phyloP scores from a whole-genome alignment of 2,329 filamentous ascomycete species.

The Cladosporium sp. region DNA sequence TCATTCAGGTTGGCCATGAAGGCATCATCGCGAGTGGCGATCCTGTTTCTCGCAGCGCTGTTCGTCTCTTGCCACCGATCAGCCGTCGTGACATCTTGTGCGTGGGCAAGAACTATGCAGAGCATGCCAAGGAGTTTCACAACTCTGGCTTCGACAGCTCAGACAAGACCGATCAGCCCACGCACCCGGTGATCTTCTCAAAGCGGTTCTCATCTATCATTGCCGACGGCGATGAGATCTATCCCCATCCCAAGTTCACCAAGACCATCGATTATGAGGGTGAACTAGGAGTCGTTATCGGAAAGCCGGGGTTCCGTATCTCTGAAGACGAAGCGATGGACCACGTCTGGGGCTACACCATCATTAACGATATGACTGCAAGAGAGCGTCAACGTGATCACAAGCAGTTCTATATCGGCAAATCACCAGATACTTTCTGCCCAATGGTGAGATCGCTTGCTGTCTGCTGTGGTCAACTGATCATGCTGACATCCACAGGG shows the following conservation, averaged over 20 bases:
- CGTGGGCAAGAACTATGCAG: slow-evolving; percentile 55
- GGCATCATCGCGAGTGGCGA: slow-evolving; percentile 36
- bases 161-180: slow-evolving; percentile 51
- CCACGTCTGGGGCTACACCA: slow-evolving; percentile 55
- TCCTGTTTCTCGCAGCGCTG: slow-evolving; percentile 31
- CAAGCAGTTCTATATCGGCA: slow-evolving; percentile 59
- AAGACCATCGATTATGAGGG: slow-evolving; percentile 53
- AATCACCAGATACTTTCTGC: slow-evolving; percentile 53
- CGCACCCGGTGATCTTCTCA: slow-evolving; percentile 54
- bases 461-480: not conserved
- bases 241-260: slow-evolving; percentile 46
- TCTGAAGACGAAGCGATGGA: slow-evolving; percentile 43
- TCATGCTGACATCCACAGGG: not conserved
- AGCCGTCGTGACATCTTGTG: slow-evolving; percentile 50
- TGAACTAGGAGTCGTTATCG: slow-evolving; percentile 55
- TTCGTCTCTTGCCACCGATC: slow-evolving; percentile 46
- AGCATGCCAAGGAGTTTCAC: slow-evolving; percentile 57
- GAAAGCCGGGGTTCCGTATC: slow-evolving; percentile 45
- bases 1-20: slow-evolving; percentile 45
- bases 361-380: slow-evolving; percentile 55
- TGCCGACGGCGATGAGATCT: slow-evolving; percentile 45
- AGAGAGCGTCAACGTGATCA: slow-evolving; percentile 53
- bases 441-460: slow-evolving; percentile 42
- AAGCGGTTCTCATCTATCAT: slow-evolving; percentile 53
- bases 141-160: slow-evolving; percentile 51